These are phyloP conservation scores for Periconia macrospinosa DNA, from an alignment of 2,329 filamentous ascomycete genomes.

Conservation along the genomic window DNA sequence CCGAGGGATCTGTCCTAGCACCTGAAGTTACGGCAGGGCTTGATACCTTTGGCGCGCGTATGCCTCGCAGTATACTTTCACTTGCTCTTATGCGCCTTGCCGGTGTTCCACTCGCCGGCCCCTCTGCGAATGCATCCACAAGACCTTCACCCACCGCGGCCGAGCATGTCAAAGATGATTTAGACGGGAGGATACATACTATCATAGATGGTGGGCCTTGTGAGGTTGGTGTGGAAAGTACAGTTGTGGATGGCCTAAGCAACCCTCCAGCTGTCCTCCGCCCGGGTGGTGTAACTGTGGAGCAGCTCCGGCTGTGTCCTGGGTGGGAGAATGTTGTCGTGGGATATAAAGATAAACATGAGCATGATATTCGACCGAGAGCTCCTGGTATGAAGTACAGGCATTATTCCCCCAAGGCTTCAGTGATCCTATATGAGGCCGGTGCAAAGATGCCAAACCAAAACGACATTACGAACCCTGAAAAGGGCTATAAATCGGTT, in stretches of 20 bases:
- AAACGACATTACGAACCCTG: slow-evolving; percentile 31
- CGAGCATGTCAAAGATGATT: slow-evolving; percentile 83
- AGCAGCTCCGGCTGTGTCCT: slow-evolving; percentile 70
- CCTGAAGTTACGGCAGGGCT: slow-evolving; percentile 91
- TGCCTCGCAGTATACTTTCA: slow-evolving; percentile 84
- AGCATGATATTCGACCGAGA: slow-evolving; percentile 68
- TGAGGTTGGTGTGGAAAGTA: slow-evolving; percentile 90
- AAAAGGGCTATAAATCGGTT: slow-evolving; percentile 27
- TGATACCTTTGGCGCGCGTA: slow-evolving; percentile 82
- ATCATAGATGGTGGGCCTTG: slow-evolving; percentile 90
- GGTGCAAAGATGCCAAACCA: slow-evolving; percentile 38
- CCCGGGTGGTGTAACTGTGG: slow-evolving; percentile 84
- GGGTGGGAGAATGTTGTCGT: slow-evolving; percentile 81
- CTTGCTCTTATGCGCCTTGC: slow-evolving; percentile 81
- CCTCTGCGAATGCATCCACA: slow-evolving; percentile 92
- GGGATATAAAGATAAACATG: slow-evolving; percentile 75
- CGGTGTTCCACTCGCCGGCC: slow-evolving; percentile 80
- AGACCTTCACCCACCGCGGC: slow-evolving; percentile 90
- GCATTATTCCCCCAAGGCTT: slow-evolving; percentile 91
- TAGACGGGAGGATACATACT: slow-evolving; percentile 77
- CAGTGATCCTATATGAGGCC: slow-evolving; percentile 79
- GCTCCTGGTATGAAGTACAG: slow-evolving; percentile 99
- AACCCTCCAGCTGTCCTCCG: slow-evolving; percentile 79
- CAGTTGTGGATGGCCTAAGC: slow-evolving; percentile 88
- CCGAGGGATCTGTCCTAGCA: slow-evolving; percentile 69